Evolutionary conservation across 2,329 filamentous ascomycete genomes (phyloP).

Genomic region (Oidium heveae): DNA sequence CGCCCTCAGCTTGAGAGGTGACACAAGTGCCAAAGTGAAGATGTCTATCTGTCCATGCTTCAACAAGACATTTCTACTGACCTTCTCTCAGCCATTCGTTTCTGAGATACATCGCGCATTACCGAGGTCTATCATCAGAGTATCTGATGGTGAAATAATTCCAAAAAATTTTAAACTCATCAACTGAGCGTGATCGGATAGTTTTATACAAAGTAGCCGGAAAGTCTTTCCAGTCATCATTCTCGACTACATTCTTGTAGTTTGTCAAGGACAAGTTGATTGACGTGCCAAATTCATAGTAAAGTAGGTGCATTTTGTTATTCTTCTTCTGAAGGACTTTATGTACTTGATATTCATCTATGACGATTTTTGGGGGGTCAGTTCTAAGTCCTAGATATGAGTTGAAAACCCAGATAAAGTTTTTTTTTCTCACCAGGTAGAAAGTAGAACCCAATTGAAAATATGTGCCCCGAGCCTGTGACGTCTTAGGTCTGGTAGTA

Average conservation of each 20-base stretch:
- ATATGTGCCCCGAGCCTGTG: background rate
- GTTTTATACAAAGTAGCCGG: background rate
- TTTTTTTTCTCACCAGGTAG: background rate
- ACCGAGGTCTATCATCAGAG: background rate
- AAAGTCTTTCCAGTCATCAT: no score
- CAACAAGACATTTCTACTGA: background rate
- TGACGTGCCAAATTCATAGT: background rate
- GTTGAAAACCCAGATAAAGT: background rate
- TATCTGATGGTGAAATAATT: background rate
- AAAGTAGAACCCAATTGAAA: background rate
- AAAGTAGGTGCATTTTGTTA: background rate
- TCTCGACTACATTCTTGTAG: background rate
- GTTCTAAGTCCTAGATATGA: background rate
- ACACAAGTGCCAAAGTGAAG: background rate
- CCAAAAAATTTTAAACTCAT: no score
- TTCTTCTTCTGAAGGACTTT: background rate
- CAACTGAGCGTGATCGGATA: no score
- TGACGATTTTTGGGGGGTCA: no score
- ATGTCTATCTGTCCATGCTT: background rate
- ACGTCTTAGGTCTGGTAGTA: background rate
- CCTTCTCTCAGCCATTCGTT: background rate
- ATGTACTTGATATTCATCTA: no score
- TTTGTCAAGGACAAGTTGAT: background rate
- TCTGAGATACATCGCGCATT: background rate
- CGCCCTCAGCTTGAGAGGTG: no score